Evolutionary conservation across 2,329 filamentous ascomycete species (phyloP).

Genomic region (Phialemonium atrogriseum): DNA sequence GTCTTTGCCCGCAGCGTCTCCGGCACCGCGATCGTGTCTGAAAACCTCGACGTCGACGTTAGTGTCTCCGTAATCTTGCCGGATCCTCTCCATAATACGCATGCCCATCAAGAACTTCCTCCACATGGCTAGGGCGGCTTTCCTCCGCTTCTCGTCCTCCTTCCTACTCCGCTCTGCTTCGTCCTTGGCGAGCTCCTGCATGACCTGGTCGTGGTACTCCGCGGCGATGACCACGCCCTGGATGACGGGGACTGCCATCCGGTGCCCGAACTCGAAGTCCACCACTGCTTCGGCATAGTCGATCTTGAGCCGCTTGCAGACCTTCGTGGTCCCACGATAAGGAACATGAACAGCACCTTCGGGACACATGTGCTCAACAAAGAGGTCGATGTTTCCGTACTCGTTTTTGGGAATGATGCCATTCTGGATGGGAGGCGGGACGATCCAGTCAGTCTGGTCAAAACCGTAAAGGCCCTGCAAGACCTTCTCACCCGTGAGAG

Average conservation of each 20-base stretch:
- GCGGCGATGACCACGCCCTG: slow-evolving; percentile 82
- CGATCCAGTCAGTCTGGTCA: slow-evolving; percentile 92
- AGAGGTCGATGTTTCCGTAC: slow-evolving; percentile 95
- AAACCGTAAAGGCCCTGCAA: slow-evolving; percentile 78
- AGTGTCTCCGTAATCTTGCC: slow-evolving; percentile 64
- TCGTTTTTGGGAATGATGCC: slow-evolving; percentile 88
- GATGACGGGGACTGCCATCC: slow-evolving; percentile 87
- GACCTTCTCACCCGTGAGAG: slow-evolving; percentile 71
- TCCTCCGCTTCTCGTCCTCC: slow-evolving; percentile 76
- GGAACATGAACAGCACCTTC: slow-evolving; percentile 73
- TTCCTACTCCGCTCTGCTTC: slow-evolving; percentile 67
- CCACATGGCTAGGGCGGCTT: slow-evolving; percentile 68
- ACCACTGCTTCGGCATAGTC: slow-evolving; percentile 93
- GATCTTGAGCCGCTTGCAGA: slow-evolving; percentile 77
- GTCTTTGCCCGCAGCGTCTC: slow-evolving; percentile 25
- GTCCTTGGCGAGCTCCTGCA: slow-evolving; percentile 72
- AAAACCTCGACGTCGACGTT: slow-evolving; percentile 39
- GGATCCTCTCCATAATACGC: slow-evolving; percentile 70
- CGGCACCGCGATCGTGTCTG: slow-evolving; percentile 6
- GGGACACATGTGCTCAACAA: slow-evolving; percentile 89
- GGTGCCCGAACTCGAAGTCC: slow-evolving; percentile 91
- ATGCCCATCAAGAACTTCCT: slow-evolving; percentile 80
- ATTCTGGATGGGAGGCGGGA: slow-evolving; percentile 75
- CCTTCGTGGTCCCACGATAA: slow-evolving; percentile 63
- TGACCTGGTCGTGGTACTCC: slow-evolving; percentile 66